Percentiles rank a stretch among this genome's conserved stretches.
phyloP scores from a whole-genome alignment of 805 yeast genomes.

The Starmera caribaea region DNA sequence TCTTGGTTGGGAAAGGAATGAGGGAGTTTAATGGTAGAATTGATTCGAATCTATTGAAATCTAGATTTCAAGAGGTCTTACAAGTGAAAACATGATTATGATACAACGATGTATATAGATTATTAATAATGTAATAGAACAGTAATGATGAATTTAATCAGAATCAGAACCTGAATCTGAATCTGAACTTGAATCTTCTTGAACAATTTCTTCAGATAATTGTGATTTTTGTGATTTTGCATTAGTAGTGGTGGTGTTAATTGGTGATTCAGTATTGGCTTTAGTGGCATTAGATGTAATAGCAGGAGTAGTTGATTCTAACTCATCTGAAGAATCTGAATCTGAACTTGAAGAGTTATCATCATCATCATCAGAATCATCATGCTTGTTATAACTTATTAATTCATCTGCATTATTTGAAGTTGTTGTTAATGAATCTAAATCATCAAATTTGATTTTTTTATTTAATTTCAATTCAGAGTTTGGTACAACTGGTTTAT shows the following conservation, averaged over 20 bases:
- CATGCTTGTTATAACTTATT: slow-evolving; percentile 3
- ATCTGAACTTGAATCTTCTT: no score
- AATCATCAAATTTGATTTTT: slow-evolving; percentile 43
- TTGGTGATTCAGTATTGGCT: no score
- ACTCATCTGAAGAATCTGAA: slow-evolving; percentile 4
- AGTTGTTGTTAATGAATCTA: slow-evolving; percentile 18
- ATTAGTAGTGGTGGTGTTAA: no score
- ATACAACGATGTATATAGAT: not conserved
- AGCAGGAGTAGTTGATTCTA: no score
- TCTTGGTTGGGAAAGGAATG: slow-evolving; percentile 80
- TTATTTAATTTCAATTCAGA: slow-evolving; percentile 14
- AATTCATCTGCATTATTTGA: slow-evolving; percentile 5
- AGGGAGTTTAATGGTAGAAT: slow-evolving; percentile 57
- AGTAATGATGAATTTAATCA: slow-evolving; percentile 4
- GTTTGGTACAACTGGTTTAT: slow-evolving; percentile 38
- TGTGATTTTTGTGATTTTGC: no score
- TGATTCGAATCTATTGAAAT: slow-evolving; percentile 25
- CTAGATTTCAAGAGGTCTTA: slow-evolving; percentile 20
- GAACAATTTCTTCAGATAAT: no score
- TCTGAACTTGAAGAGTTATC: slow-evolving; percentile 20
- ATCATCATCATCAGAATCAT: slow-evolving; percentile 15
- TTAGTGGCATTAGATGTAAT: no score
- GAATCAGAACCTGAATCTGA: slow-evolving; percentile 10
- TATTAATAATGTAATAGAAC: no score
- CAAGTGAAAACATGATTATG: not conserved